Evolutionary conservation across 495 filamentous ascomycete genomes (phyloP), one percentile per base, ranked within the genome.

Genomic region (Pseudomonodictys pantanalensis): DNA sequence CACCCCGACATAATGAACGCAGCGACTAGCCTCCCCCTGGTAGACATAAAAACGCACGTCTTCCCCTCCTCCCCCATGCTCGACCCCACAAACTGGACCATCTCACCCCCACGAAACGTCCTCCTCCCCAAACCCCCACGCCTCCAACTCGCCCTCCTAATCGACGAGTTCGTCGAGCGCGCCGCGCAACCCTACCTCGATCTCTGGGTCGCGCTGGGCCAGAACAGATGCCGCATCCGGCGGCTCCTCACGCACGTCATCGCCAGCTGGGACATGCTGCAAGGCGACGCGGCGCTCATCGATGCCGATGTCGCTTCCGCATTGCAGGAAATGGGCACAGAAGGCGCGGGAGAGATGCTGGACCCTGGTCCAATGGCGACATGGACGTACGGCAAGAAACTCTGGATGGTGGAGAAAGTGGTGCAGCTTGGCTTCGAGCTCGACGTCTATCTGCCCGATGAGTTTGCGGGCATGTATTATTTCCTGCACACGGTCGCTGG

Each of bases 391-490:
- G 82, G 90, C 52, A 87, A 96, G 67, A 97, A 96, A 69, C 78
- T 97, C 1, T 82, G 79, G 8, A 84, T 93, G 64, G 88, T 97
- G 81, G 86, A 92, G 58, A 87, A 86, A 77, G 86, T 93, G 43
- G 78, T 96, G 11, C 90, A 96, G 70, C 84, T 96, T 51, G 93
- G 93, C n/a, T 97, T 99, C 69, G 93, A 97, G 71, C 84, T 96
- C 17, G 85, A 91, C 8, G 83, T 95, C 24, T 97, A 97, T 68
- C 83, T 89, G 22, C 80, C 86, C 1, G 88, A 96, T 69, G 93
- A 99, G 73, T 77, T 93, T 6, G 81, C 86, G 11, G 85, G 83
- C 15, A 96, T 96, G 89, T 97, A 96, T 69, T 92, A 88, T 86
- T 95, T 89, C 42, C 64, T 71, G 6, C 45, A 39, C 12, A n/a